Conservation (phyloP, 805 yeast species). For the Diddensiella transvaalensis region DNA sequence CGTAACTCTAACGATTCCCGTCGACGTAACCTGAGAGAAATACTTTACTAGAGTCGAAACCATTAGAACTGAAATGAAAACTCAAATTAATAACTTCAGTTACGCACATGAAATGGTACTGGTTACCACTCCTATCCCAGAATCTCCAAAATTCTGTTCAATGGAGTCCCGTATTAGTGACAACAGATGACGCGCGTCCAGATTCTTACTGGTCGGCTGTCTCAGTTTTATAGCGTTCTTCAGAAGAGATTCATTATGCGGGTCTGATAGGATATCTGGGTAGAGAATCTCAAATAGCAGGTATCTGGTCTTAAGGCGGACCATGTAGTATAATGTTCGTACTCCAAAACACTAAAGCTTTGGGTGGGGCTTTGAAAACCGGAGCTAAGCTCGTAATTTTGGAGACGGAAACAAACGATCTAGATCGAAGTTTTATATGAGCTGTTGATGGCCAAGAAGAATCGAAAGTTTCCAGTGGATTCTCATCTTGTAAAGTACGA, state of each 20-base stretch:
- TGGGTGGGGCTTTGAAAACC: too few species aligned
- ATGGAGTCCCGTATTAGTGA: conserved; percentile 54
- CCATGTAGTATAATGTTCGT: too few species aligned
- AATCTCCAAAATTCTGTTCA: conserved; percentile 70
- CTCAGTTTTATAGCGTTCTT: neutral
- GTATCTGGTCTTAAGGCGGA: conserved; percentile 81
- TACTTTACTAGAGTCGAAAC: conserved; percentile 50
- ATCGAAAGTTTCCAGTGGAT: neutral
- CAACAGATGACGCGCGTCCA: conserved; percentile 49
- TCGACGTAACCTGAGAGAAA: conserved; percentile 74
- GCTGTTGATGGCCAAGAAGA: conserved; percentile 10
- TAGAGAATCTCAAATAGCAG: conserved; percentile 73
- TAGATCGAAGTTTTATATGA: too few species aligned
- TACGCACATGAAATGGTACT: conserved; percentile 44
- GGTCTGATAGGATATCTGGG: conserved; percentile 43
- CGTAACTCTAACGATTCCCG: conserved; percentile 78
- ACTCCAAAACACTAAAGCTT: neutral
- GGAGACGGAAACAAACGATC: too few species aligned
- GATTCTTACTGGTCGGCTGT: conserved; percentile 15
- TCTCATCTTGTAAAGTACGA: conserved; percentile 4
- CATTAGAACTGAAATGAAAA: neutral
- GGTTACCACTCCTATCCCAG: conserved; percentile 64
- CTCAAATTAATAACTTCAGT: neutral
- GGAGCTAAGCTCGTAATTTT: too few species aligned
- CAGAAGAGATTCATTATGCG: neutral